A percentile compares a stretch with the other conserved stretches of the same genome.
phyloP scores from a whole-genome alignment of 768 basidiomycete genomes.

The Hypholoma sublateritium region DNA sequence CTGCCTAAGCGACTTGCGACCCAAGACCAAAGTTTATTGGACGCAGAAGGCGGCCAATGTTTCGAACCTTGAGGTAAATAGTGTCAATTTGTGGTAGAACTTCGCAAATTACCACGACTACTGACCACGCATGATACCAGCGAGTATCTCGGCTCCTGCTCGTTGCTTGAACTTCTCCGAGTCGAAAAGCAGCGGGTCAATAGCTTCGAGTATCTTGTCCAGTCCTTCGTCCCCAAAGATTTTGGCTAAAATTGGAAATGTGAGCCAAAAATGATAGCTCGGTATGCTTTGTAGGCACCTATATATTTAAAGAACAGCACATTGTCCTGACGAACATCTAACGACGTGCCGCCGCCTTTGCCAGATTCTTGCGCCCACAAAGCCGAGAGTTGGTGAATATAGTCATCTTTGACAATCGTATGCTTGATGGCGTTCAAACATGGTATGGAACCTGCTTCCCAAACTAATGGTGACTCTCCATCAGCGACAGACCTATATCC shows the following conservation, averaged over 20 bases:
- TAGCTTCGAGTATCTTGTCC: constrained; percentile 48
- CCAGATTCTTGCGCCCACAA: constrained; percentile 85
- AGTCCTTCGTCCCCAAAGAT: constrained; percentile 56
- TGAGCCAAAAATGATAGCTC: neutral
- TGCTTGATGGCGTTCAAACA: constrained; percentile 52
- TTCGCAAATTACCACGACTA: neutral
- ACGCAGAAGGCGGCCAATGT: constrained; percentile 68
- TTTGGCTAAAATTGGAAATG: constrained; percentile 48
- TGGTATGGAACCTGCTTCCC: constrained; percentile 55
- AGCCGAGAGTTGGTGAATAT: constrained; percentile 57
- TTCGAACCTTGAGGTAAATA: constrained; percentile 58
- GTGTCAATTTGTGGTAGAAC: neutral
- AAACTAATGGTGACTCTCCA: constrained; percentile 38
- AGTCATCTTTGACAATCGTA: constrained; percentile 45
- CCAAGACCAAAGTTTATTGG: constrained; percentile 73
- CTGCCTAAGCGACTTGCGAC: constrained; percentile 54
- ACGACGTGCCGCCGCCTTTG: constrained; percentile 43
- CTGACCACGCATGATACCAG: constrained; percentile 74
- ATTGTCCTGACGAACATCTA: constrained; percentile 59
- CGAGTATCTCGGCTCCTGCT: constrained; percentile 64
- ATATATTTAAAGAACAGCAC: constrained; percentile 40
- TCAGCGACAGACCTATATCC: constrained; percentile 49
- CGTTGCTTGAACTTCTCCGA: constrained; percentile 84
- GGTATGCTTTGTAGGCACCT: constrained; percentile 22
- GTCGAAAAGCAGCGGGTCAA: constrained; percentile 65